Evolutionary conservation across 495 filamentous ascomycete genomes (phyloP).

Genomic region (Chaetomium cochliodes): DNA sequence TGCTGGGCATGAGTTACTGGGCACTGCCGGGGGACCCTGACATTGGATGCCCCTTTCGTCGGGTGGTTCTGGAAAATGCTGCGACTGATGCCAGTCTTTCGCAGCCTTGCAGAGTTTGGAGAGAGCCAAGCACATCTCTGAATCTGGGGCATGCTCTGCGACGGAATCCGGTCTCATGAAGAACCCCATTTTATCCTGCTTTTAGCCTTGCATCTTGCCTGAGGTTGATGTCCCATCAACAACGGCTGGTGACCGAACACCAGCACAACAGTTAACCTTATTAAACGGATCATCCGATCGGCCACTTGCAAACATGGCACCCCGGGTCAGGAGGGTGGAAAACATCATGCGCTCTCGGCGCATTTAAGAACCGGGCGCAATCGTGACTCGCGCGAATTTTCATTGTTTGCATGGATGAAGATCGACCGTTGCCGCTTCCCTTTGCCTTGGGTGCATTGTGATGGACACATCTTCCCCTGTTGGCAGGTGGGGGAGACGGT

Average conservation of each 20-base stretch:
- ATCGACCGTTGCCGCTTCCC: background rate
- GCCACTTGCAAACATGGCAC: background rate
- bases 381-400: background rate
- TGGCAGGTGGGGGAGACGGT: background rate
- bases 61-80: no score
- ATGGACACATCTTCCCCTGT: background rate
- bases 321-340: background rate
- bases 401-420: background rate
- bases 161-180: background rate
- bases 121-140: background rate
- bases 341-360: background rate
- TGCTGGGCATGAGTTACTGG: background rate
- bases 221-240: background rate
- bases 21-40: background rate
- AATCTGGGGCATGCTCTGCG: background rate
- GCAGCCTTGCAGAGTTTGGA: no score
- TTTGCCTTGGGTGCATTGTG: background rate
- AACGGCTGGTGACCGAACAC: slow-evolving; percentile 1
- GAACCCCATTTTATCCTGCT: no score
- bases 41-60: background rate
- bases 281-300: slow-evolving; percentile 7
- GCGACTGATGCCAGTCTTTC: no score
- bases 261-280: background rate
- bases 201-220: background rate
- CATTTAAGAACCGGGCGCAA: background rate